Base-by-base conservation (phyloP, 2,329 filamentous ascomycete species). In the Fusarium duplospermum region DNA sequence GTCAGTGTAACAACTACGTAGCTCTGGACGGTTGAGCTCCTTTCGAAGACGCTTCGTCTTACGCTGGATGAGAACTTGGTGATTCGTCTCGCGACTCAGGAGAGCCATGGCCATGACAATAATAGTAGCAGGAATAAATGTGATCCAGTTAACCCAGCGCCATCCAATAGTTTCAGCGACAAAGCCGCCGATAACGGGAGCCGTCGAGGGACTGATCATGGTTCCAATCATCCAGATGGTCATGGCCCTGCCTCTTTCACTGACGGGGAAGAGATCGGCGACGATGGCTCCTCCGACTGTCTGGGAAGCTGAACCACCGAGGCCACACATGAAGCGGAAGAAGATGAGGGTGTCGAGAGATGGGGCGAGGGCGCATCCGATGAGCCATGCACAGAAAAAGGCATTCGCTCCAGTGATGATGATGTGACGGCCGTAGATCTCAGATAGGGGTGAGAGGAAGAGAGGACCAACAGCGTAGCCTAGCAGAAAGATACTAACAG, bases 291-390 rank as follows among this genome's bases (percentile, higher is more conserved):
- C 88, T 27, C 87, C 88, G 22, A 90, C 80, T 57, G 90, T 87
- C 80, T 90, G 81, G 45, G 85, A 86, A 2, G 86, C 88, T 2
- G 86, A 87, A 1, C 89, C 90, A 6, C 90, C 88, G 4, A 92
- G 80, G 0, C 91, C 91, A 4, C 88, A 87, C 52, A 90, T 80
- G 76, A 91, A 89, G 14, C 89, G 86, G 76, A 90, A 93, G 2
- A 87, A 85, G 33, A 92, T 87, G 54, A 93, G 85, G 42, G 87
- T 81, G 20, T 80, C 79, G 58, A 93, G 83, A 7, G 79, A 81
- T 1, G 88, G 88, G 0, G 90, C 85, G 5, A 93, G 83, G 2
- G 90, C 92, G 67, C 91, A 92, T 0, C 89, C 91, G 71, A 93
- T 87, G 54, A 89, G 89, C 83, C 90, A 93, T 2, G 88, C 78